Evolutionary conservation across 2,329 filamentous ascomycete species (phyloP).

Genomic region (Colletotrichum sp.): DNA sequence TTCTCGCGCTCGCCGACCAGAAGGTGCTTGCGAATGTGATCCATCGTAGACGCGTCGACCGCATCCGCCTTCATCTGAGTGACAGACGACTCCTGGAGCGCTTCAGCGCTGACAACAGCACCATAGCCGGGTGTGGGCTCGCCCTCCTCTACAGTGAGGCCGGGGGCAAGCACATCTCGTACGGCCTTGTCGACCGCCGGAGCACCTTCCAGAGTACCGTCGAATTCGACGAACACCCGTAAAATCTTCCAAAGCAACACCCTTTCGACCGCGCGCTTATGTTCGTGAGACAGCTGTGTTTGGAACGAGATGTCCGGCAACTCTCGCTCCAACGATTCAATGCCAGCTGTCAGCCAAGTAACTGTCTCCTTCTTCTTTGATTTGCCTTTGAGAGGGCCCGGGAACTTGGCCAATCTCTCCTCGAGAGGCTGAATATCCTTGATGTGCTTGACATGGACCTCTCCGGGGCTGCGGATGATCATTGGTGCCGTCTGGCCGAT

Average conservation of each 20-base stretch:
- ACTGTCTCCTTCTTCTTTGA: constrained; percentile 94
- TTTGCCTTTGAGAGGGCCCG: constrained; percentile 87
- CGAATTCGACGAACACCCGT: constrained; percentile 81
- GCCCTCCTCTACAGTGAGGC: constrained; percentile 34
- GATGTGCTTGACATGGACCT: constrained; percentile 77
- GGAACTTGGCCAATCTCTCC: constrained; percentile 80
- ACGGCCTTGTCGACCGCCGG: constrained; percentile 76
- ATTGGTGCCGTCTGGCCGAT: constrained; percentile 75
- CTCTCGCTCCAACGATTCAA: constrained; percentile 73
- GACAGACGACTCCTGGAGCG: constrained; percentile 27
- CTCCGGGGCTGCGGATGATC: constrained; percentile 82
- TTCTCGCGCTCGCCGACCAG: constrained; percentile 85
- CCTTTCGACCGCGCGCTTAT: constrained; percentile 80
- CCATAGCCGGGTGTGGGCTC: constrained; percentile 28
- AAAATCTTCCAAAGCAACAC: constrained; percentile 88
- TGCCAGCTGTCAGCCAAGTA: constrained; percentile 79
- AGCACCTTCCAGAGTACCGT: constrained; percentile 80
- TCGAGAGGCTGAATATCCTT: constrained; percentile 75
- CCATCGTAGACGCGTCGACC: constrained; percentile 71
- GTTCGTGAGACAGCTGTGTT: constrained; percentile 59
- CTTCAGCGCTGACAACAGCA: constrained; percentile 25
- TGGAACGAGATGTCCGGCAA: constrained; percentile 52
- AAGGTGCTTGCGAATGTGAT: constrained; percentile 75
- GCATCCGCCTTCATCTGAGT: constrained; percentile 63
- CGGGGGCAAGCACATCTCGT: constrained; percentile 74